Evolutionary conservation across 164 flowering plant genomes (phyloP), one percentile per base, ranked within the genome.

Genomic region (Paratinospora sagittata): DNA sequence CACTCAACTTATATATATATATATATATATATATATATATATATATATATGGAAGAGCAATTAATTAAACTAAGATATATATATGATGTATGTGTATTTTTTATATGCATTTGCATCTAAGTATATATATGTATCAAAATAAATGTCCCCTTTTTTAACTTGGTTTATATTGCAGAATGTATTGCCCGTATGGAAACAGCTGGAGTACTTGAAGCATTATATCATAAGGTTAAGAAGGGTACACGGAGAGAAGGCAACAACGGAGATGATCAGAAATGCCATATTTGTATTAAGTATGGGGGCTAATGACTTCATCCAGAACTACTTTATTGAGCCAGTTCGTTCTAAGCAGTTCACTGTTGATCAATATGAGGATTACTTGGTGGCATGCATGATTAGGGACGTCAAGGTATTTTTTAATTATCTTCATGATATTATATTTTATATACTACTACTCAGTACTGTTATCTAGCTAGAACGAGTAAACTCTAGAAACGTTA

Each of bases 261-360:
- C 80, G 2, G 70, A 82, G 30, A 84, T 78, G 21, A 74, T 85
- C 0, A 76, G 58, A 2, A 68, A 79, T 62, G 86, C 86, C 2
- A 1, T 88, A 0, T 72, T 78, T 60, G 33, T 87, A 0, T 0
- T 90, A 27, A 88, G 95, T 57, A 83, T 87, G 82, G 95, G 95
- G 27, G 79, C 92, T 1, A 88, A 88, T 73, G 95, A 90, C 72
- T 87, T 90, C 72, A 79, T 90, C 24, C 89, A 83, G 41, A 87
- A 90, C 70, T 90, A 88, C 78, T 90, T 58, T 74, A 1, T 81
- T n/a, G 82, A 81, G 24, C 87, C 85, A 3, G 65, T 4, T 69
- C 87, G 89, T 13, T 23, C 85, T 3, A 69, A 78, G 72, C 81
- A 85, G 34, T 88, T 57, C 82, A 84, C 74, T 14, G 14, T 86